Evolutionary conservation across 768 basidiomycete species (phyloP).

Genomic region (Panus rudis): DNA sequence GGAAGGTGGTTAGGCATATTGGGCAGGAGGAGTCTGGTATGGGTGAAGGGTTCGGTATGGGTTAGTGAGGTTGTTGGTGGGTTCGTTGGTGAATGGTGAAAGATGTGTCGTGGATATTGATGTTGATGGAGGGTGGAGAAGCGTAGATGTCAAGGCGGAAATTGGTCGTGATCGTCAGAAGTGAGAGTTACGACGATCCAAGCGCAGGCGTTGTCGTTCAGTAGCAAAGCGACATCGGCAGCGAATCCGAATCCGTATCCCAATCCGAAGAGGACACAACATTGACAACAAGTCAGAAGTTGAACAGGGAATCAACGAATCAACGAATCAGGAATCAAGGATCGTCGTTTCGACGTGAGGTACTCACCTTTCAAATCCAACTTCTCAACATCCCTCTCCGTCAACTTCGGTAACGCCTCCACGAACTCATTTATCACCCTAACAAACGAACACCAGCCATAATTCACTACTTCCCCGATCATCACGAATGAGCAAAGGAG

Average conservation of each 20-base stretch:
- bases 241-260: no score
- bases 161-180: no score
- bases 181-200: no score
- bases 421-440: conserved; percentile 1
- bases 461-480: conserved; percentile 4
- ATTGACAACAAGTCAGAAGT: no score
- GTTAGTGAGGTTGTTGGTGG: no score
- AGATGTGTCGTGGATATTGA: background rate
- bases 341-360: background rate
- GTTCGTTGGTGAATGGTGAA: background rate
- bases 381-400: conserved; percentile 15
- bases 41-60: background rate
- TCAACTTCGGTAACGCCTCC: conserved; percentile 16
- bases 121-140: background rate
- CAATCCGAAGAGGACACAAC: no score
- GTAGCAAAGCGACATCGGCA: no score
- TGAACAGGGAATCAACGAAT: no score
- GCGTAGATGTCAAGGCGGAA: no score
- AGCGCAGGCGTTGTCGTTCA: no score
- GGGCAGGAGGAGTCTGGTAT: conserved; percentile 60
- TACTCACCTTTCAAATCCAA: conserved; percentile 16
- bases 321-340: background rate
- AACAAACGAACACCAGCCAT: background rate
- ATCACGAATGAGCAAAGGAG: background rate
- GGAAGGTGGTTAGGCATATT: conserved; percentile 66